Conservation (phyloP, 352 stramenopile genomes). For the Phytophthora citrophthora region DNA sequence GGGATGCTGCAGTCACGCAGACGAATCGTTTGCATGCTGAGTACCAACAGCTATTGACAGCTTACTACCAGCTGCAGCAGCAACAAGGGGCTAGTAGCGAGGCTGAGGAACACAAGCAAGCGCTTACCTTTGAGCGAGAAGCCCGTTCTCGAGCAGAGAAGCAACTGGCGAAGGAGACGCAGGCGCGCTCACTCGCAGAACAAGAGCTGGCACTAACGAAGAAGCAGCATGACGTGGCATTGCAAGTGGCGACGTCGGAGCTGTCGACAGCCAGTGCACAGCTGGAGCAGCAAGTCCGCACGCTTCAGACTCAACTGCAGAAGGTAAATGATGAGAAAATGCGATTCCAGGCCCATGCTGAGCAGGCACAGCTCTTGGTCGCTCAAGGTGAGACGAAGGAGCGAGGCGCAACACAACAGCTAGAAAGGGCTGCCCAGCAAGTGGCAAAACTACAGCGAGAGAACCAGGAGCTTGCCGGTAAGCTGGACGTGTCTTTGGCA, state of each 20-base stretch:
- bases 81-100: conserved; percentile 63
- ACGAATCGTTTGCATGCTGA: conserved; percentile 75
- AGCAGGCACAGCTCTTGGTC: conserved; percentile 31
- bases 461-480: conserved; percentile 31
- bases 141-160: conserved; percentile 61
- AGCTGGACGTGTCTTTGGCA: conserved; percentile 37
- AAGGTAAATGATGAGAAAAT: conserved; percentile 51
- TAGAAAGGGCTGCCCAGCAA: conserved; percentile 41
- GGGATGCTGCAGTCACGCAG: conserved; percentile 74
- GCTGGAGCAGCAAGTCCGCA: conserved; percentile 55
- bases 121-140: conserved; percentile 69
- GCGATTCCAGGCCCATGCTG: conserved; percentile 39
- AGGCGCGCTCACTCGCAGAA: conserved; percentile 60
- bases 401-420: conserved; percentile 41
- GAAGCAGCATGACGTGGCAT: conserved; percentile 70
- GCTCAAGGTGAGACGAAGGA: conserved; percentile 43
- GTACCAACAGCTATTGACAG: conserved; percentile 75
- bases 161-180: conserved; percentile 64
- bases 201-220: conserved; percentile 78
- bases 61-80: conserved; percentile 74
- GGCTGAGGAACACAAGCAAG: conserved; percentile 61
- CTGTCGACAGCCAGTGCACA: conserved; percentile 46
- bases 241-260: conserved; percentile 70
- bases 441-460: conserved; percentile 30
- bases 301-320: conserved; percentile 37